A percentile compares a stretch with the other conserved stretches of the same genome.
phyloP scores from a whole-genome alignment of 768 basidiomycete species.

The Amanita brunnescens region DNA sequence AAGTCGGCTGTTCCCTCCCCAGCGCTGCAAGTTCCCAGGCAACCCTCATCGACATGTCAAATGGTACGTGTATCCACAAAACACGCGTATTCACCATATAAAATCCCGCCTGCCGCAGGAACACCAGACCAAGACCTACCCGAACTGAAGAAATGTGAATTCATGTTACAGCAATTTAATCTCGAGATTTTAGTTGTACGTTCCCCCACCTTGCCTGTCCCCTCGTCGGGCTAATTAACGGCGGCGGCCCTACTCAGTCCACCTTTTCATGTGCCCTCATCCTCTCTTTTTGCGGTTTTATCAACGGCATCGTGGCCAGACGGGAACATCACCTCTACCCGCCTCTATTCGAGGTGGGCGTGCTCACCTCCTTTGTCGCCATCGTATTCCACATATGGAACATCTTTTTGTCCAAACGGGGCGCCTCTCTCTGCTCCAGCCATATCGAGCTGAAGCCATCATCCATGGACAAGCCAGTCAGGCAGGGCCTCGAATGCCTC shows the following conservation, averaged over 20 bases:
- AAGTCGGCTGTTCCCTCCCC: neutral
- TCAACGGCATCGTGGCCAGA: neutral
- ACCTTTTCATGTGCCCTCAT: slow-evolving; percentile 1
- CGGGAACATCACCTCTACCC: neutral
- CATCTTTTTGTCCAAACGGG: neutral
- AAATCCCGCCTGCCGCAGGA: neutral
- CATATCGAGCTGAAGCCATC: neutral
- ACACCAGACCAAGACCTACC: neutral
- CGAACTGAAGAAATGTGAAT: neutral
- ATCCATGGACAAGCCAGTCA: neutral
- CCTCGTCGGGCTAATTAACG: no score
- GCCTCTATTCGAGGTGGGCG: neutral
- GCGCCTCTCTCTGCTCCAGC: slow-evolving; percentile 1
- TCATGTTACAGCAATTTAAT: slow-evolving; percentile 2
- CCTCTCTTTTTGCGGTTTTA: neutral
- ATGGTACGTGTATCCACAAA: neutral
- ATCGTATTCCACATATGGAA: slow-evolving; percentile 2
- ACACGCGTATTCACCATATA: neutral
- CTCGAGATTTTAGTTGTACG: neutral
- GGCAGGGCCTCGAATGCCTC: neutral
- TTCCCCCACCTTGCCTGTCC: no score
- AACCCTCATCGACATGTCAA: neutral
- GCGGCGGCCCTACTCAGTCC: no score
- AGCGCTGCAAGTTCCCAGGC: neutral
- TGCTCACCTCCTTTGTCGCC: neutral